Conservation (phyloP, 129 eudicot genomes). For the Calendula officinalis region DNA sequence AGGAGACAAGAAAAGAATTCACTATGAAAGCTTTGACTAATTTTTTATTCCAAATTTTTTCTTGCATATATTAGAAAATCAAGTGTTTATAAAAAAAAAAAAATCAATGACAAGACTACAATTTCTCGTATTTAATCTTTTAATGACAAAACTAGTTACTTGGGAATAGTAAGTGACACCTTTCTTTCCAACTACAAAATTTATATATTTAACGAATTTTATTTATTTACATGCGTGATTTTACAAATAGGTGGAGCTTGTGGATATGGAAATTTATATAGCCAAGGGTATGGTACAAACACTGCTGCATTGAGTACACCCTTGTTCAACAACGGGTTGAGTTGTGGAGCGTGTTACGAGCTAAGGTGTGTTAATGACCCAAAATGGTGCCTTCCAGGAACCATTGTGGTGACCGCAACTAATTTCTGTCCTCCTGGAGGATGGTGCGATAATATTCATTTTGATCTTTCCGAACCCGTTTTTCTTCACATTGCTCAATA, state of each 20-base stretch:
- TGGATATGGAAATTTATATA: constrained; percentile 72
- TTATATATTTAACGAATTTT: too few species aligned
- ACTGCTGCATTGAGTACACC: constrained; percentile 82
- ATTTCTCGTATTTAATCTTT: too few species aligned
- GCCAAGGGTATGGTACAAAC: constrained; percentile 75
- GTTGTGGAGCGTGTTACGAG: constrained; percentile 74
- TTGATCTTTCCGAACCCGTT: constrained; percentile 67
- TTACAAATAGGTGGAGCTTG: constrained; percentile 66
- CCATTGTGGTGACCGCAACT: constrained; percentile 74
- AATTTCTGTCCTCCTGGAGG: constrained; percentile 89
- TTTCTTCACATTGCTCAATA: constrained; percentile 74
- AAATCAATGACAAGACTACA: too few species aligned
- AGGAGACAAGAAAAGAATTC: too few species aligned
- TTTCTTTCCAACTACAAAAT: too few species aligned
- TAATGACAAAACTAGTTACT: too few species aligned
- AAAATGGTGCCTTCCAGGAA: constrained; percentile 59
- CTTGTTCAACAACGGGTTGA: constrained; percentile 69
- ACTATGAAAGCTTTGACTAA: too few species aligned
- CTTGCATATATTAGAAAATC: too few species aligned
- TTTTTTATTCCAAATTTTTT: too few species aligned
- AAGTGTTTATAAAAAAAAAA: too few species aligned
- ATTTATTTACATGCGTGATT: background rate
- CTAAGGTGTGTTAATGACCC: constrained; percentile 58
- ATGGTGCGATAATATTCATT: constrained; percentile 75
- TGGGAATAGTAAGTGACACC: too few species aligned